Evolutionary conservation across 805 yeast genomes (phyloP), one percentile per base, ranked within the genome.

Genomic region (Danielia oregonensis): DNA sequence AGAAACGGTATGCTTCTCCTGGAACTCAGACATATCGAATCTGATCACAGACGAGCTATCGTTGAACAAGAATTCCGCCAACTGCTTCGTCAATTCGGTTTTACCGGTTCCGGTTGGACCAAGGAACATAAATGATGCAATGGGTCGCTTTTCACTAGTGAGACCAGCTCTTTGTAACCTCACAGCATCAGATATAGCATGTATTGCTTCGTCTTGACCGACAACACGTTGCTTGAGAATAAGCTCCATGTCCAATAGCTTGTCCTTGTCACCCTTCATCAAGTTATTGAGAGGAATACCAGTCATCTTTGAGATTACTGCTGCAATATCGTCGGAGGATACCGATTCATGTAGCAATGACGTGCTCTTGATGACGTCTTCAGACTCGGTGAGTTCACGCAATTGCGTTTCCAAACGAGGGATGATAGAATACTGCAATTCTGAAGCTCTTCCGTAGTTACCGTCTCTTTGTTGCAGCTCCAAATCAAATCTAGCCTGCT

Each of bases 101-200:
- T 91, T 91, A 65, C 98, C 98, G 0, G 97, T 91, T 65, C 98
- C 98, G 0, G 98, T 93, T 35, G 98, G 97, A 15, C 98, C 98
- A 46, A 93, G 69, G 61, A 93, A 93, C 83, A 91, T 82, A 61
- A 93, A 93, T 36, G 95, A 84, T 1, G 97, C 97, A 50, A 91
- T 89, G 5, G 98, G 98, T 42, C 97, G 76, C 60, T 85, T 85
- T 44, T 88, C 96, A 57, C 86, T 84, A 7, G 97, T 91, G 40
- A 91, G 74, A 1, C 98, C 98, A 0, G 98, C 98, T 53, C 98
- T 76, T 57, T 93, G 98, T 39, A 91, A 69, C 59, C 97, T 81
- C 11, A 91, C 97, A 1, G 97, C 96, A 59, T 89, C 95, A 0
- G 96, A 74, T 32, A 91, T 82, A 0, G 95, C 84, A 38, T 75